Evolutionary conservation across 2,329 filamentous ascomycete genomes (phyloP).

Genomic region (Fusarium heterosporum): DNA sequence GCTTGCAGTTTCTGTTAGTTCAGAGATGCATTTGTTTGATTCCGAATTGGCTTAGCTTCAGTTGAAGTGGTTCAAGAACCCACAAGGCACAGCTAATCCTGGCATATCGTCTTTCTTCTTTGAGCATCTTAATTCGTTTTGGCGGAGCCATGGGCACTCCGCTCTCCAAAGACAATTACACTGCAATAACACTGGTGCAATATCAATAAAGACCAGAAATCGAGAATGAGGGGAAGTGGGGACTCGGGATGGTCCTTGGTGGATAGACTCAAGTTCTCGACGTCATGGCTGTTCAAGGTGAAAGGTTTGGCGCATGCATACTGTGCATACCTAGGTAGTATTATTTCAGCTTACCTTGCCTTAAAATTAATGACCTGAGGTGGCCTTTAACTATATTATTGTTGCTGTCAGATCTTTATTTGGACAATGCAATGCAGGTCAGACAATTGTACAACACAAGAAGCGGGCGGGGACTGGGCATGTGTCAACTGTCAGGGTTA

Average conservation of each 20-base stretch:
- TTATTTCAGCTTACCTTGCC: constrained; percentile 9
- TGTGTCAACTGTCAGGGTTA: background rate
- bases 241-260: constrained; percentile 38
- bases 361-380: background rate
- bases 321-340: background rate
- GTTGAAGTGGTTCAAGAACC: constrained; percentile 10
- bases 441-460: constrained; percentile 1
- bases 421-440: constrained; percentile 13
- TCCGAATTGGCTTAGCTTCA: constrained; percentile 37
- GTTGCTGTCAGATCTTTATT: constrained; percentile 27
- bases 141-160: constrained; percentile 24
- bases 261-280: constrained; percentile 14
- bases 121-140: constrained; percentile 8
- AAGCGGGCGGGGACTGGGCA: constrained; percentile 5
- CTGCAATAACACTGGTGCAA: background rate
- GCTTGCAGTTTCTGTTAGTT: constrained; percentile 35
- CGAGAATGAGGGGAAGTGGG: constrained; percentile 46
- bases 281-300: constrained; percentile 39
- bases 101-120: constrained; percentile 25
- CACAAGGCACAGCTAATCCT: constrained; percentile 29
- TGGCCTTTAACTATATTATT: background rate
- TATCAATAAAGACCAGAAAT: constrained; percentile 4
- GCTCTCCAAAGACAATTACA: constrained; percentile 7
- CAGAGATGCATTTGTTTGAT: constrained; percentile 28
- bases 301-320: constrained; percentile 4